Evolutionary conservation across 352 stramenopile species (phyloP).

Genomic region (Peronosclerospora sorghi): DNA sequence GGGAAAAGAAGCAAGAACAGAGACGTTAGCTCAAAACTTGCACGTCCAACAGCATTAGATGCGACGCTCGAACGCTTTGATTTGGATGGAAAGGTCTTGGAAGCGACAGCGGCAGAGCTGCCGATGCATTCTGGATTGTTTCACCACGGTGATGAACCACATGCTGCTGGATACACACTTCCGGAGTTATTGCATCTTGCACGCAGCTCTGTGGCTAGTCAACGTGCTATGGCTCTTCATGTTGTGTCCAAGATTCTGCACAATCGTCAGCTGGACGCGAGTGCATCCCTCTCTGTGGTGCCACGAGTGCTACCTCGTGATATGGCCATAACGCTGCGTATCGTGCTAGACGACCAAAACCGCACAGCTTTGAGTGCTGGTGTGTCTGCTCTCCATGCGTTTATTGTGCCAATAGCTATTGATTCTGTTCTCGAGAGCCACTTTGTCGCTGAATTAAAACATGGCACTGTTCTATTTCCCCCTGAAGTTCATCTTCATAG

Average conservation of each 20-base stretch:
- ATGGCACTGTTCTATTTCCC: slow-evolving; percentile 21
- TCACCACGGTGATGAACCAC: slow-evolving; percentile 67
- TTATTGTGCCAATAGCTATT: slow-evolving; percentile 28
- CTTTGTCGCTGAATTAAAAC: slow-evolving; percentile 16
- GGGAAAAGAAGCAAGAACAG: slow-evolving; percentile 6
- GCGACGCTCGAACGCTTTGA: slow-evolving; percentile 59
- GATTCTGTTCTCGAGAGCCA: neutral
- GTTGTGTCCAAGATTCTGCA: slow-evolving; percentile 54
- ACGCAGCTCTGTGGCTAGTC: slow-evolving; percentile 56
- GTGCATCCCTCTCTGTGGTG: slow-evolving; percentile 4
- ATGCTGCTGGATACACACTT: slow-evolving; percentile 62
- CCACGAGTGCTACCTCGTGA: slow-evolving; percentile 33
- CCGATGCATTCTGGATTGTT: slow-evolving; percentile 60
- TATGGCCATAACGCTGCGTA: slow-evolving; percentile 37
- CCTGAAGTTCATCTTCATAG: slow-evolving; percentile 30
- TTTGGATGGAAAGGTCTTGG: slow-evolving; percentile 36
- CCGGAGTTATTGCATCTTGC: slow-evolving; percentile 61
- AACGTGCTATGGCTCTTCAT: slow-evolving; percentile 51
- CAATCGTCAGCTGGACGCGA: slow-evolving; percentile 21
- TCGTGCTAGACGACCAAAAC: slow-evolving; percentile 55
- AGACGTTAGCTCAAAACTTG: slow-evolving; percentile 3
- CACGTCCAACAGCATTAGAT: slow-evolving; percentile 6
- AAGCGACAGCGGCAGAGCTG: slow-evolving; percentile 8
- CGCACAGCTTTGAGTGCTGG: slow-evolving; percentile 39
- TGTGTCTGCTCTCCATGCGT: slow-evolving; percentile 40